phyloP scores from a whole-genome alignment of 2,329 filamentous ascomycete species.

The Pseudocercospora fuligena region DNA sequence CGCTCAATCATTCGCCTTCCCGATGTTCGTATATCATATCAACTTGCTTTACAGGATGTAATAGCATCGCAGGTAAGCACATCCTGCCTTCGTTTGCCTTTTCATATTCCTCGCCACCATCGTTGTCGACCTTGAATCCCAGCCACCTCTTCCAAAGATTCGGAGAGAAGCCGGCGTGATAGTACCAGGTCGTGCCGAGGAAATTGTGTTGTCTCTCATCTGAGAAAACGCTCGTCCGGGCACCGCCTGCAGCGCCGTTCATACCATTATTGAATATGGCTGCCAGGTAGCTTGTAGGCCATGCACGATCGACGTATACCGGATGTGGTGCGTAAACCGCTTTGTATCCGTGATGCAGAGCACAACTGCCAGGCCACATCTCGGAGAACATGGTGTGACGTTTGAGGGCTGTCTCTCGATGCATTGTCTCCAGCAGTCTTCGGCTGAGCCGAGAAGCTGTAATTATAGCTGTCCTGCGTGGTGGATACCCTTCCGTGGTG shows the following conservation, averaged over 20 bases:
- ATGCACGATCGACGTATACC: constrained; percentile 61
- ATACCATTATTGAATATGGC: constrained; percentile 62
- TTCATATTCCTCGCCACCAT: constrained; percentile 54
- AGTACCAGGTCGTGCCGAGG: constrained; percentile 59
- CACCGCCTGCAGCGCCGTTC: constrained; percentile 56
- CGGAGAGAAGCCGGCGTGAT: constrained; percentile 56
- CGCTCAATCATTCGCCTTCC: constrained; percentile 31
- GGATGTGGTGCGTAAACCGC: constrained; percentile 69
- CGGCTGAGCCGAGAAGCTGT: constrained; percentile 71
- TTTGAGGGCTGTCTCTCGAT: constrained; percentile 71
- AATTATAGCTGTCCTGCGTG: constrained; percentile 72
- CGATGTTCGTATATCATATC: constrained; percentile 52
- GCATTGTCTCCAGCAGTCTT: constrained; percentile 71
- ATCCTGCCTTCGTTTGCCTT: constrained; percentile 52
- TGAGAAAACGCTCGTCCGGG: constrained; percentile 53
- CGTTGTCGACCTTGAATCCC: constrained; percentile 58
- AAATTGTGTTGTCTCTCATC: constrained; percentile 61
- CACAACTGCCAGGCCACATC: constrained; percentile 75
- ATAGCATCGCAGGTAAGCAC: constrained; percentile 54
- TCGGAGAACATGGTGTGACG: constrained; percentile 77
- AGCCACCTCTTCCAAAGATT: constrained; percentile 63
- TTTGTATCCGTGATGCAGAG: constrained; percentile 77
- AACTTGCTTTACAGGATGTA: constrained; percentile 58
- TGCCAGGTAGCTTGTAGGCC: constrained; percentile 59
- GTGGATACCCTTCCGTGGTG: constrained; percentile 56